Evolutionary conservation across 805 yeast species (phyloP).

Genomic region (Metschnikowia gelsemii): DNA sequence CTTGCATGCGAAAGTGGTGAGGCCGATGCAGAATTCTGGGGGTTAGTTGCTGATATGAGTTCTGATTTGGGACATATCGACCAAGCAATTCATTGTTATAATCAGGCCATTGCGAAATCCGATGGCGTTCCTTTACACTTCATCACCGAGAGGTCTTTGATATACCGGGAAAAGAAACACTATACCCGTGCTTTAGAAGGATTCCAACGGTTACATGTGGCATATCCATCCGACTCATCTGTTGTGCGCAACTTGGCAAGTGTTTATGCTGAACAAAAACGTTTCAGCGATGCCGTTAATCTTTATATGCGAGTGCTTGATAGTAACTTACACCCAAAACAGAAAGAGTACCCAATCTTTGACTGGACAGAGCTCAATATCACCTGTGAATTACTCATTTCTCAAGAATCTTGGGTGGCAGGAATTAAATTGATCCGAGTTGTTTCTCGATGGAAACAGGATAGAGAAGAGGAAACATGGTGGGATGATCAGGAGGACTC

Average conservation of each 20-base stretch:
- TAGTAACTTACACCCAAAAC: slow-evolving; percentile 47
- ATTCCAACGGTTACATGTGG: slow-evolving; percentile 54
- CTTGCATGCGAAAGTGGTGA: slow-evolving; percentile 77
- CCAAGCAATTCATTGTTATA: slow-evolving; percentile 78
- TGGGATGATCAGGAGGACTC: slow-evolving; percentile 76
- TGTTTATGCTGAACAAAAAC: slow-evolving; percentile 53
- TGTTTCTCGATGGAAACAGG: slow-evolving; percentile 81
- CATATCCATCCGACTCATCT: slow-evolving; percentile 57
- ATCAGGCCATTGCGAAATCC: slow-evolving; percentile 54
- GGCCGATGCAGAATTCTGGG: slow-evolving; percentile 77
- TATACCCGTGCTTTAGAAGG: slow-evolving; percentile 73
- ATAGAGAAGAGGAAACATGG: slow-evolving; percentile 59
- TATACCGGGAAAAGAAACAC: slow-evolving; percentile 66
- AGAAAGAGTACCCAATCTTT: slow-evolving; percentile 50
- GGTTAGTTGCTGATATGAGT: slow-evolving; percentile 67
- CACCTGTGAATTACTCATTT: slow-evolving; percentile 73
- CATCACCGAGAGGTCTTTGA: slow-evolving; percentile 61
- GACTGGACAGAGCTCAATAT: slow-evolving; percentile 90
- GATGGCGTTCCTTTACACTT: slow-evolving; percentile 32
- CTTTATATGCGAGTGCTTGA: slow-evolving; percentile 65
- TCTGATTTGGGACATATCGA: slow-evolving; percentile 63
- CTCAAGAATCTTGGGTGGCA: slow-evolving; percentile 58
- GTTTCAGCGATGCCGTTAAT: slow-evolving; percentile 72
- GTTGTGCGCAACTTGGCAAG: slow-evolving; percentile 58
- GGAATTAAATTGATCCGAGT: slow-evolving; percentile 67